Percentiles rank a stretch among this genome's conserved stretches.
Conservation (phyloP, 1,284 basidiomycete genomes). For the Papiliotrema laurentii region DNA sequence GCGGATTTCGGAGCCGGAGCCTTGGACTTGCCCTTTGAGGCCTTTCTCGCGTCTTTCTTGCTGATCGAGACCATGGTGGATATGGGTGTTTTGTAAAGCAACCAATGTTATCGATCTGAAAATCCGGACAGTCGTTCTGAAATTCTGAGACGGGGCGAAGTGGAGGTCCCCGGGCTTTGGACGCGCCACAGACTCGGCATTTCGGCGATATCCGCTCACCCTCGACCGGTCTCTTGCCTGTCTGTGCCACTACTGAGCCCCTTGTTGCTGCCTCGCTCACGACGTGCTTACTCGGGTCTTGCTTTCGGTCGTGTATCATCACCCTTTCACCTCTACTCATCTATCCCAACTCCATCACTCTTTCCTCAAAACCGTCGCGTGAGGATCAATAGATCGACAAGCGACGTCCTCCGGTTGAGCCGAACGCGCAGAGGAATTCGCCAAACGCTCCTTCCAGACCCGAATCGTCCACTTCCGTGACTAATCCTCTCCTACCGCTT, state of each 20-base stretch:
- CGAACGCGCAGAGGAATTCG: too few species aligned
- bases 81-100: neutral
- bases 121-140: neutral
- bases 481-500: neutral
- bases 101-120: neutral
- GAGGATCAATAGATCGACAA: neutral
- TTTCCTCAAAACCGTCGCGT: too few species aligned
- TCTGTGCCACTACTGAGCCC: too few species aligned
- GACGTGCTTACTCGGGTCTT: too few species aligned
- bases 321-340: too few species aligned
- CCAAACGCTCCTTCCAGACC: too few species aligned
- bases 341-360: neutral
- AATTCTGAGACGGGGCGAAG: neutral
- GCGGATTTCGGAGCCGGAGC: neutral
- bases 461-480: too few species aligned
- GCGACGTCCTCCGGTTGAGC: too few species aligned
- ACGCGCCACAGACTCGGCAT: neutral
- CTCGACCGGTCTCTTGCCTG: neutral
- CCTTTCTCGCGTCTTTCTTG: slow-evolving; percentile 32
- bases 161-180: too few species aligned
- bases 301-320: too few species aligned
- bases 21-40: slow-evolving; percentile 16
- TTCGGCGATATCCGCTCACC: neutral
- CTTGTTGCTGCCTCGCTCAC: too few species aligned
- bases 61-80: slow-evolving; percentile 29